Percentiles rank a stretch among this genome's conserved stretches.
phyloP scores from a whole-genome alignment of 371 early-diverging fungal species.

The Rhizopus delemar region DNA sequence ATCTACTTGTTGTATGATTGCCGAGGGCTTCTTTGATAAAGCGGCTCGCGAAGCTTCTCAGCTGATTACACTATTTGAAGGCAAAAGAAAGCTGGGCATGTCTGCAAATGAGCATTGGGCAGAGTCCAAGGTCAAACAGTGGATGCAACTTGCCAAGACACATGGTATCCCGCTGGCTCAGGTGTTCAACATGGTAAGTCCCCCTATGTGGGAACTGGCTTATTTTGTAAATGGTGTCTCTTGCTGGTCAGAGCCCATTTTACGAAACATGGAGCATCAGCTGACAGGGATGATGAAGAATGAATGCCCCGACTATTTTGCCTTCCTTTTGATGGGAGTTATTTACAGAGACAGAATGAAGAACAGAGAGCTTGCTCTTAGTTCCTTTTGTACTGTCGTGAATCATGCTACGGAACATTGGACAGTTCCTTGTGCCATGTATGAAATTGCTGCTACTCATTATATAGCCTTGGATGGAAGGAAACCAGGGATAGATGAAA shows the following conservation, averaged over 20 bases:
- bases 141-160: constrained; percentile 15
- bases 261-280: not conserved
- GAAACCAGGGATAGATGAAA: not conserved
- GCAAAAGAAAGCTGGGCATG: constrained; percentile 12
- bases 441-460: constrained; percentile 27
- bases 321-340: constrained; percentile 16
- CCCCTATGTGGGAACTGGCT: constrained; percentile 36
- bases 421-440: constrained; percentile 29
- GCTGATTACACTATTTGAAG: constrained; percentile 20
- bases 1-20: constrained; percentile 39
- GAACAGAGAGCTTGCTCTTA: constrained; percentile 12
- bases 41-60: constrained; percentile 31
- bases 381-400: constrained; percentile 11
- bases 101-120: constrained; percentile 29
- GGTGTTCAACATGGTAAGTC: constrained; percentile 16
- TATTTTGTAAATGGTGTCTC: constrained; percentile 35
- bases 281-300: not conserved
- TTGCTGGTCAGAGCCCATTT: constrained; percentile 3
- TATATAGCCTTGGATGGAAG: not conserved
- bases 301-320: not conserved
- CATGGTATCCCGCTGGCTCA: constrained; percentile 1
- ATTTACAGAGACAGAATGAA: constrained; percentile 15
- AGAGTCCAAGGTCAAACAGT: constrained; percentile 22
- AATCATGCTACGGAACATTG: constrained; percentile 7
- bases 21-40: constrained; percentile 27